phyloP scores from a whole-genome alignment of 2,329 filamentous ascomycete genomes.

The Myotisia sp. region DNA sequence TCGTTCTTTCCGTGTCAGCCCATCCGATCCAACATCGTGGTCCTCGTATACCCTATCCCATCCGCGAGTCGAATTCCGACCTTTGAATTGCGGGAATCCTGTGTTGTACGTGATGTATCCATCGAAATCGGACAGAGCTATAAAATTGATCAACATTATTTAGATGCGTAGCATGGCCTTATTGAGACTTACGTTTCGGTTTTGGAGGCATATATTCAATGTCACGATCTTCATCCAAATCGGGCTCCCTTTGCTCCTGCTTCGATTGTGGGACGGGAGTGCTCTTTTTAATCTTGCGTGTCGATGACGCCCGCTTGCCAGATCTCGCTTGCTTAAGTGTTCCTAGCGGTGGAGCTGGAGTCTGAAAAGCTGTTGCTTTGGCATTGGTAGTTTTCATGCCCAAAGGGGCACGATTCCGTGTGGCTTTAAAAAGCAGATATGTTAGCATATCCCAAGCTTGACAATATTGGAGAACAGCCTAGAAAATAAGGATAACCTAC shows the following conservation, averaged over 20 bases:
- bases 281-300: conserved; percentile 45
- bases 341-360: conserved; percentile 47
- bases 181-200: conserved; percentile 34
- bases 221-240: conserved; percentile 49
- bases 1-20: conserved; percentile 53
- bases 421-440: neutral
- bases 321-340: conserved; percentile 50
- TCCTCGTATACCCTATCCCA: conserved; percentile 35
- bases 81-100: conserved; percentile 38
- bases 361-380: conserved; percentile 57
- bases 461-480: too few relatives aligned
- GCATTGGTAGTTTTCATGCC: conserved; percentile 95
- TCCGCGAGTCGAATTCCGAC: conserved; percentile 40
- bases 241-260: conserved; percentile 27
- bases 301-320: conserved; percentile 44
- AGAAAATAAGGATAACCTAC: too few relatives aligned
- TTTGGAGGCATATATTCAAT: conserved; percentile 81
- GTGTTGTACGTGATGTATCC: conserved; percentile 35
- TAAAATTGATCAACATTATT: conserved; percentile 28
- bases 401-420: conserved; percentile 52
- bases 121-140: conserved; percentile 32
- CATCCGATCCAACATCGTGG: conserved; percentile 36
- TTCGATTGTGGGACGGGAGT: conserved; percentile 12
- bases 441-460: neutral
- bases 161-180: conserved; percentile 3